Base-by-base conservation (phyloP, 208 protist genomes). In the Trypanosoma scelopori region DNA sequence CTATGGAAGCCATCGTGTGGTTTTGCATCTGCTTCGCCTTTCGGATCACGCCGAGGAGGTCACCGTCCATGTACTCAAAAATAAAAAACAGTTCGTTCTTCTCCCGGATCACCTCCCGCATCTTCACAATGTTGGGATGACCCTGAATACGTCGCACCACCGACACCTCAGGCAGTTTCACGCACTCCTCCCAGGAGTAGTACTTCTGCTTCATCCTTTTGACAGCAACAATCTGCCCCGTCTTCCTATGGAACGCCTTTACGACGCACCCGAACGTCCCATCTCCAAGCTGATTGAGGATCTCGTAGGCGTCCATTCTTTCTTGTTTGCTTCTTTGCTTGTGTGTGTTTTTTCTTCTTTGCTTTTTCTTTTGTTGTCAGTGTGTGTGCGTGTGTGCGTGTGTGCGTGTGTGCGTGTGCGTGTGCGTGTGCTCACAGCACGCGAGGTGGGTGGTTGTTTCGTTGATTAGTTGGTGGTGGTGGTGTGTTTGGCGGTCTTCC, bases 151-250 rank as follows among this genome's bases (percentile, higher is more conserved):
- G 94, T 11, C 94, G 82, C 30, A 99, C 79, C 16, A 94, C 86
- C 27, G 92, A 81, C 20, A 99, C 95, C 65, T 99, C 97, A 13
- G 90, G 82, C 22, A 98, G 79, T 62, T 96, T 85, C 28, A 98
- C 67, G 76, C 97, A 99, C 68, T 99, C 98, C 18, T 99, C 92
- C 96, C 96, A 99, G 12, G 87, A 92, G 74, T 96, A 98, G 69
- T 95, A 99, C 77, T 97, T 98, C 74, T 95, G 89, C 75, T 99
- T 99, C 97, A 99, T 99, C 66, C 97, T 97, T 75, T 99, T 99
- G 35, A 99, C 98, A 20, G 98, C 98, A 4, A 99, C 97, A 5
- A 98, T 62, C 62, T 99, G 95, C 9, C 87, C 87, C 0, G 79
- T 98, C 32, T 93, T 75, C 28, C 87, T 95, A 73, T 95, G 87